Evolutionary conservation across 2,329 filamentous ascomycete genomes (phyloP).

Genomic region (Colletotrichum liriopes): DNA sequence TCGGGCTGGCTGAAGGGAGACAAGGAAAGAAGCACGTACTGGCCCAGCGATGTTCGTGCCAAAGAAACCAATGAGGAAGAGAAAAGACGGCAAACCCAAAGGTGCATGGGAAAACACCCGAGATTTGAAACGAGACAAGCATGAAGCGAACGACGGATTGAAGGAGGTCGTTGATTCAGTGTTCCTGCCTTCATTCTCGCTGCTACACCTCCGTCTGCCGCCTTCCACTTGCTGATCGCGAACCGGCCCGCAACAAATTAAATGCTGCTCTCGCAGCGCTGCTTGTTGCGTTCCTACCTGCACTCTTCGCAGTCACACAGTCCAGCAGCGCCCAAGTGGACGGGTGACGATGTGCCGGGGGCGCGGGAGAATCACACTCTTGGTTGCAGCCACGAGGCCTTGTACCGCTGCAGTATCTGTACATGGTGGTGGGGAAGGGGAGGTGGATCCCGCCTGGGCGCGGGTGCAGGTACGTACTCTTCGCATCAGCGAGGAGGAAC

Average conservation of each 20-base stretch:
- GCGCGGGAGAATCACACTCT: conserved; percentile 20
- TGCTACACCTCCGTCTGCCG: background rate
- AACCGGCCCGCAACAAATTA: background rate
- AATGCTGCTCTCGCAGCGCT: background rate
- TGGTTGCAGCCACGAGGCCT: conserved; percentile 39
- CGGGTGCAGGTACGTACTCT: background rate
- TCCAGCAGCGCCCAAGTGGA: conserved; percentile 13
- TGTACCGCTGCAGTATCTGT: conserved; percentile 40
- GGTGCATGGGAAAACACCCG: conserved; percentile 22
- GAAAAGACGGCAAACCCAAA: conserved; percentile 21
- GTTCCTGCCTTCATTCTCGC: background rate
- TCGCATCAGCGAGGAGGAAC: background rate
- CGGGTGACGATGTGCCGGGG: conserved; percentile 30
- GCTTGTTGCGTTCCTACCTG: background rate
- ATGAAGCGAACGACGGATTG: conserved; percentile 21
- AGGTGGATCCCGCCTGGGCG: conserved; percentile 10
- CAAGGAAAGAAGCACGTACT: conserved; percentile 1
- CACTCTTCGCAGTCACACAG: background rate
- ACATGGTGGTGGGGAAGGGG: conserved; percentile 2
- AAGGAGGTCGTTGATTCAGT: conserved; percentile 8
- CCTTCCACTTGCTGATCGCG: background rate
- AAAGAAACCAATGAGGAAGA: conserved; percentile 23
- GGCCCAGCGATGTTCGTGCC: background rate
- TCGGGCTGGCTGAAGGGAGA: conserved; percentile 17
- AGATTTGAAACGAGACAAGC: conserved; percentile 29